These are phyloP conservation scores for Puccinia triticina DNA, from an alignment of 1,284 basidiomycete genomes.

Conservation along the genomic window DNA sequence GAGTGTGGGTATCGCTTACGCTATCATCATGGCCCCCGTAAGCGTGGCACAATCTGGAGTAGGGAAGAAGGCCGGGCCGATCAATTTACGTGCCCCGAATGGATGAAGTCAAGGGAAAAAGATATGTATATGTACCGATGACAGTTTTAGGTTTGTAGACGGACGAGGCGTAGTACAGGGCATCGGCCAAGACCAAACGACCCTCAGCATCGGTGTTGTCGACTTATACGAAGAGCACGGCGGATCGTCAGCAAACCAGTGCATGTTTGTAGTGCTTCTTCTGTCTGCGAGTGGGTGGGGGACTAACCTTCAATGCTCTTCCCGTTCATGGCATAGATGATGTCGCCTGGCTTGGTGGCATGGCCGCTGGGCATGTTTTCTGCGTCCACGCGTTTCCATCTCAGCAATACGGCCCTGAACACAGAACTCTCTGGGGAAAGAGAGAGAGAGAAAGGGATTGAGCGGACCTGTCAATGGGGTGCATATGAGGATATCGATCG, in stretches of 20 bases:
- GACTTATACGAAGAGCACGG: not conserved
- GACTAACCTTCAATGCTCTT: slow-evolving; percentile 71
- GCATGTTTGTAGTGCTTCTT: not conserved
- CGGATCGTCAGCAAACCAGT: not conserved
- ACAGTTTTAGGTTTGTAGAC: slow-evolving; percentile 78
- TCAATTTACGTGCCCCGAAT: not conserved
- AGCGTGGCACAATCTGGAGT: slow-evolving; percentile 69
- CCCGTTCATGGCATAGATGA: slow-evolving; percentile 73
- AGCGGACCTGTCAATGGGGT: slow-evolving; percentile 45
- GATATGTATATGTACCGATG: slow-evolving; percentile 68
- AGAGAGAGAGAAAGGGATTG: not conserved
- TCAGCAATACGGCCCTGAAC: not conserved
- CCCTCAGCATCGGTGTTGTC: slow-evolving; percentile 72
- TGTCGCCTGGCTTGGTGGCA: slow-evolving; percentile 82
- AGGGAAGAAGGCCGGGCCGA: not conserved
- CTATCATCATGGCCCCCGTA: slow-evolving; percentile 64
- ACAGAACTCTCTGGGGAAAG: not conserved
- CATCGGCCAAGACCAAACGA: slow-evolving; percentile 74
- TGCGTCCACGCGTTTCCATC: slow-evolving; percentile 68
- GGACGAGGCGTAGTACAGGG: slow-evolving; percentile 79
- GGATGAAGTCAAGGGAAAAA: not conserved
- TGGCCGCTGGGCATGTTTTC: slow-evolving; percentile 83
- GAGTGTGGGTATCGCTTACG: not conserved
- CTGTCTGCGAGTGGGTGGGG: slow-evolving; percentile 68
- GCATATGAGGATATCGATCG: slow-evolving; percentile 57